A percentile compares a stretch with the other conserved stretches of the same genome.
Evolutionary conservation across 768 basidiomycete genomes (phyloP).

Genomic region (Amanita fuliginea): DNA sequence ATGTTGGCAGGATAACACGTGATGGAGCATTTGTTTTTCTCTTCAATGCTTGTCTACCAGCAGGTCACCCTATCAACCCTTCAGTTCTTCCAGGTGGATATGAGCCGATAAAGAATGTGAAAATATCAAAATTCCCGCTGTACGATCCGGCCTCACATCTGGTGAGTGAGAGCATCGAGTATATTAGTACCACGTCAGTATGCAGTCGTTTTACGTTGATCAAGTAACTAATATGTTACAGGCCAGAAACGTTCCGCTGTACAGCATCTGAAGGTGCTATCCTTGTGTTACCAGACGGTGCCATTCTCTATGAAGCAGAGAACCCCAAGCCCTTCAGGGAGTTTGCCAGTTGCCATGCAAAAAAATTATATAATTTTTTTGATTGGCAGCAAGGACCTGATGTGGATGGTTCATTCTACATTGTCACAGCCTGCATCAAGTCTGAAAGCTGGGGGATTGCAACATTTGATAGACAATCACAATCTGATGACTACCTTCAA

Average conservation of each 20-base stretch:
- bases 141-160: background rate
- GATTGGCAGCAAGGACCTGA: conserved; percentile 5
- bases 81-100: conserved; percentile 18
- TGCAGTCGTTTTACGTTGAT: background rate
- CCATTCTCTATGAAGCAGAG: conserved; percentile 4
- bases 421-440: conserved; percentile 15
- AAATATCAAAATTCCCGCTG: background rate
- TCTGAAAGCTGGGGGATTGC: conserved; percentile 11
- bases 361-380: conserved; percentile 11
- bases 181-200: background rate
- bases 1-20: too few species aligned
- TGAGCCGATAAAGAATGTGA: background rate
- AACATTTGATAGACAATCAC: conserved; percentile 1
- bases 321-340: background rate
- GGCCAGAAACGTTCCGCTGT: background rate
- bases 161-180: background rate
- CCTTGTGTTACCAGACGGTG: conserved; percentile 11
- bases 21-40: background rate
- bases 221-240: background rate
- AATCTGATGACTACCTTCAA: background rate
- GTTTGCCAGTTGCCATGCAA: conserved; percentile 9
- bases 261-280: conserved; percentile 8
- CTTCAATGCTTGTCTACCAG: conserved; percentile 19
- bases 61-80: conserved; percentile 15
- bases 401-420: conserved; percentile 10